Conservation (phyloP, 148 eudicot genomes). For the Gaultheria prostrata region DNA sequence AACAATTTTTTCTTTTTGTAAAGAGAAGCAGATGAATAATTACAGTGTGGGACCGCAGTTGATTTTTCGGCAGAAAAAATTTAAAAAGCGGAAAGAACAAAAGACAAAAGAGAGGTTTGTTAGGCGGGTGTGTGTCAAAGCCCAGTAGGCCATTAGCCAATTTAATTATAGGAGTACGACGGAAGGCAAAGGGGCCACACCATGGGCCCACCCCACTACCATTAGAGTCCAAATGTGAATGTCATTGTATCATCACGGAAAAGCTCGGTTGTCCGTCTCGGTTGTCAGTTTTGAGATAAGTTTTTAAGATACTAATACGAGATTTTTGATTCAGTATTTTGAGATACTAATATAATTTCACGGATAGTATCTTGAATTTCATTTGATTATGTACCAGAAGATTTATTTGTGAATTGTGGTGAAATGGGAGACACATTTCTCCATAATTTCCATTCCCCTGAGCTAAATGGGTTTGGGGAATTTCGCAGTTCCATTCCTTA, state of each 20-base stretch:
- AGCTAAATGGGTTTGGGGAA: too few species aligned
- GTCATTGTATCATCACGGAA: neutral
- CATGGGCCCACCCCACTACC: slow-evolving; percentile 1
- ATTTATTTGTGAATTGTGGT: too few species aligned
- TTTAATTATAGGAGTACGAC: neutral
- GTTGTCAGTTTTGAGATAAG: too few species aligned
- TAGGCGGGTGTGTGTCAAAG: neutral
- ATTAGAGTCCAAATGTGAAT: slow-evolving; percentile 7
- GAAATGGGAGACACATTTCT: too few species aligned
- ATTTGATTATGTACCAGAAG: too few species aligned
- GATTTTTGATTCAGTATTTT: too few species aligned
- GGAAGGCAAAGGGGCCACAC: neutral
- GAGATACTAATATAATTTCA: too few species aligned
- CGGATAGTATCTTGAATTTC: too few species aligned
- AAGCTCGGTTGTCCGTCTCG: too few species aligned
- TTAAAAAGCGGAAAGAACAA: neutral
- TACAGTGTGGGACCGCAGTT: slow-evolving; percentile 1
- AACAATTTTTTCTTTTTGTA: neutral
- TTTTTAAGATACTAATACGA: too few species aligned
- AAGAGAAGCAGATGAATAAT: neutral
- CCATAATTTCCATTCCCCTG: too few species aligned
- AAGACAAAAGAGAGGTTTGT: slow-evolving; percentile 5
- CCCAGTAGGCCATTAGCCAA: neutral
- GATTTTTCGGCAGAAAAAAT: slow-evolving; percentile 6
- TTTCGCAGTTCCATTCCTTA: too few species aligned